Base-by-base conservation (phyloP, 805 yeast species). In the Starmera quercuum region DNA sequence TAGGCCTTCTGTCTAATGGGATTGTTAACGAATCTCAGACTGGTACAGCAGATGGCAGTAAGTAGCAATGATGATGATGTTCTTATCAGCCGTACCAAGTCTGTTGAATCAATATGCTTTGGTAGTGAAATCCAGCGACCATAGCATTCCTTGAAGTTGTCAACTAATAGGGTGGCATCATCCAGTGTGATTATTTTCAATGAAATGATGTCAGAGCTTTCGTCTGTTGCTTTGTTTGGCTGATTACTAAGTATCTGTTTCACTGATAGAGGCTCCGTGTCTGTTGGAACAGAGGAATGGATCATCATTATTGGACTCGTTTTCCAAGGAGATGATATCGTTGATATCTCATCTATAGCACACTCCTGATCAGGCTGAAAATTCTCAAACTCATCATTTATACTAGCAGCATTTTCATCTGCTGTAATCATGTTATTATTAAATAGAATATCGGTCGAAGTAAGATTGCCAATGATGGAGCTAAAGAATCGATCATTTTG, bases 101-200 rank as follows among this genome's bases (percentile, higher is more conserved):
- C 61, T 14, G 59, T 67, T 0, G 78, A 66, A 5, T 75, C 50
- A 23, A 70, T 48, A 11, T 59, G 60, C 20, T 68, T 68, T 0
- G 88, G 86, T 32, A 83, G 74, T 34, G 83, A 74, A 4, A 81
- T 75, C 94, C 94, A 83, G 20, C 85, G 65, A 5, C 87, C 85
- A 48, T 78, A 83, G 46, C 80, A 68, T 31, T 75, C 72, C 28
- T 81, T 60, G 50, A 83, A 83, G 30, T 69, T 71, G 34, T 64
- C 66, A 42, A 83, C 56, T 26, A 82, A 54, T 13, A 62, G 61
- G 6, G 66, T 43, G 0, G 75, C 74, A 42, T 78, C 76, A 3
- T 56, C 53, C 26, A 63, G 45, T 1, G 73, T 47, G 12, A 83
- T 45, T 5, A 80, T 55, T 2, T 73, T 73, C 18, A 69, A 45